Base-by-base conservation (phyloP, 1,139 yeast species). In the Hemisphaericaspora subhashii region DNA sequence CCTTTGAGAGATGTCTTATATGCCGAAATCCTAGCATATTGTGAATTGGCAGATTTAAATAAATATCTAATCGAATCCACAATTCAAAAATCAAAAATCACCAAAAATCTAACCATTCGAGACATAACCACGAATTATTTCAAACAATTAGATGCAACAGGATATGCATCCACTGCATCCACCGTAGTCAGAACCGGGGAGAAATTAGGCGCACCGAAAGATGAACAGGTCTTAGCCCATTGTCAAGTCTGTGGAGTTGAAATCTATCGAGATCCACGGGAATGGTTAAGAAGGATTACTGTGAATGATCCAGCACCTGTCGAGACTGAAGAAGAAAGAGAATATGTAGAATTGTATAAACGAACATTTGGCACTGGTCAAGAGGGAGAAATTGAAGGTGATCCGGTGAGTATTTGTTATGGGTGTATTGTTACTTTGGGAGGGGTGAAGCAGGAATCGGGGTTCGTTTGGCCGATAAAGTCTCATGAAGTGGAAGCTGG, bases 131-230 rank as follows among this genome's bases (percentile, higher is more conserved):
- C 80, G 29, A 77, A 82, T 40, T 92, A 92, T 58, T 88, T 89
- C 53, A 72, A 68, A 26, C 74, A 74, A 31, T 79, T 90, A 25
- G 96, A 89, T 53, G 73, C 64, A 7, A 68, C 77, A 8, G 95
- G 86, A 6, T 90, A 89, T 54, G 88, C 96, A 0, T 88, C 95
- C 37, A 88, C 94, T 3, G 92, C 94, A 2, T 85, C 97, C 0
- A 90, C 98, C 0, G 98, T 92, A 14, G 90, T 89, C 10, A 82
- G 87, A 47, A 90, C 96, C 0, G 96, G 95, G 9, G 83, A 82
- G 37, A 90, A 92, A 58, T 64, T 92, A 36, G 79, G 79, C 1
- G 74, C 74, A 8, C 88, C 87, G 0, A 55, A 51, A 6, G 57
- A 51, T n/a, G 39, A 45, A 8, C 42, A 46, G 2, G 20, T 41